These are phyloP conservation scores for Escovopsis sp. DNA, from an alignment of 2,329 filamentous ascomycete species.

Conservation along the genomic window DNA sequence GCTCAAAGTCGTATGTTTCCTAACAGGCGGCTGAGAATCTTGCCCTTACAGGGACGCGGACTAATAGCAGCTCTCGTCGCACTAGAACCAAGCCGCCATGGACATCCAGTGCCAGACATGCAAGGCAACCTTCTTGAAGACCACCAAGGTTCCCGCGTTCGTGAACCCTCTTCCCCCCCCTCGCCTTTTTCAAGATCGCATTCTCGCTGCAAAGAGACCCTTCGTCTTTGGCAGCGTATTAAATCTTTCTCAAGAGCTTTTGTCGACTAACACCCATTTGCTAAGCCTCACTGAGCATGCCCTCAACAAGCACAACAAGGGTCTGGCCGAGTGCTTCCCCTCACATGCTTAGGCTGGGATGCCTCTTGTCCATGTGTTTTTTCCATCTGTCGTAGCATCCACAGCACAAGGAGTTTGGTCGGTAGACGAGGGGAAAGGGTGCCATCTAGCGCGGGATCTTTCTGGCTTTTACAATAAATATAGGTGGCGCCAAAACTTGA, in stretches of 20 bases:
- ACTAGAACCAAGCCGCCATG: constrained; percentile 56
- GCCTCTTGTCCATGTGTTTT: neutral
- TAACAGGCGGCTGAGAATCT: neutral
- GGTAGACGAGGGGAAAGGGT: constrained; percentile 3
- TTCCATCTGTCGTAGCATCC: neutral
- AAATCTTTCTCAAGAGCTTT: neutral
- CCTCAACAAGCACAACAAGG: constrained; percentile 62
- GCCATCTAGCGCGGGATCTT: neutral
- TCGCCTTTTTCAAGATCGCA: no score
- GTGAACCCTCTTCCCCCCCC: constrained; percentile 13
- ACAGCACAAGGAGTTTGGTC: constrained; percentile 5
- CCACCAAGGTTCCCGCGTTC: constrained; percentile 56
- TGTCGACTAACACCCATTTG: constrained; percentile 1
- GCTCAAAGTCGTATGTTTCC: constrained; percentile 46
- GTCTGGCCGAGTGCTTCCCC: constrained; percentile 57
- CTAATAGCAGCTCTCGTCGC: neutral
- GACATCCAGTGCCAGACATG: constrained; percentile 64
- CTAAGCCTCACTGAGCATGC: constrained; percentile 54
- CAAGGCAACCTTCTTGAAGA: constrained; percentile 68
- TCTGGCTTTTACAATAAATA: no score
- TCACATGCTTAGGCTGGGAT: constrained; percentile 15
- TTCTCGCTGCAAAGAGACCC: no score
- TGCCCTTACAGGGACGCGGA: no score
- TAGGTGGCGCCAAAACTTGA: no score
- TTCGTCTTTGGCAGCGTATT: neutral